A percentile compares a stretch with the other conserved stretches of the same genome.
phyloP scores from a whole-genome alignment of 164 flowering plant genomes.

The Annona squamosa region DNA sequence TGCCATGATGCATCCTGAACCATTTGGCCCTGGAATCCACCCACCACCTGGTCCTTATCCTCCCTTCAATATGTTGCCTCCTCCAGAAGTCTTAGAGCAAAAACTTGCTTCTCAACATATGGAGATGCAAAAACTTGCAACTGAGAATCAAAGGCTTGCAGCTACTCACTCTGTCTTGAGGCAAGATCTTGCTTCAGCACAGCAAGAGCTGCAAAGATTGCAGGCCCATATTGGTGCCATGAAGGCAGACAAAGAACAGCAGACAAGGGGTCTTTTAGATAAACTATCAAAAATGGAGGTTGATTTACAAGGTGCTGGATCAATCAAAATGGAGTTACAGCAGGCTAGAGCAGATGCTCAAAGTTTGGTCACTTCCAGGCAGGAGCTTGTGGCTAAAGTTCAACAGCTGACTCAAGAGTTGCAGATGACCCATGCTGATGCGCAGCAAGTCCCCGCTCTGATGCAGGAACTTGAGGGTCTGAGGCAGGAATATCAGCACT shows the following conservation, averaged over 20 bases:
- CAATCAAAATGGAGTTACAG: slow-evolving; percentile 67
- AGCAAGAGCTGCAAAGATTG: slow-evolving; percentile 71
- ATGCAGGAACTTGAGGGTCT: slow-evolving; percentile 75
- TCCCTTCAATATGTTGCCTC: slow-evolving; percentile 63
- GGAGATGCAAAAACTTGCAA: slow-evolving; percentile 75
- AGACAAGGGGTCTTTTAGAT: slow-evolving; percentile 49
- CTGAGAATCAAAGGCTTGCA: slow-evolving; percentile 90
- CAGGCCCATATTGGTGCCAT: slow-evolving; percentile 55
- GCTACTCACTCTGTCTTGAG: slow-evolving; percentile 74
- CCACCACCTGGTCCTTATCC: slow-evolving; percentile 47
- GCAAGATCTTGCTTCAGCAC: slow-evolving; percentile 84
- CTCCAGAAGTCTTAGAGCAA: slow-evolving; percentile 78
- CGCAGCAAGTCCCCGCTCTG: slow-evolving; percentile 65
- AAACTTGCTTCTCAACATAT: slow-evolving; percentile 72
- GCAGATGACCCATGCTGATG: slow-evolving; percentile 62
- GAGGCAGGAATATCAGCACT: slow-evolving; percentile 83
- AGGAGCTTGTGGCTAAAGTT: slow-evolving; percentile 60
- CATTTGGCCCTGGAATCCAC: slow-evolving; percentile 50
- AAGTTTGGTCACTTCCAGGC: slow-evolving; percentile 50
- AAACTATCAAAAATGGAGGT: slow-evolving; percentile 70
- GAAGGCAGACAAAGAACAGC: slow-evolving; percentile 71
- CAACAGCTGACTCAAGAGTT: slow-evolving; percentile 71
- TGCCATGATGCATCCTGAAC: slow-evolving; percentile 55
- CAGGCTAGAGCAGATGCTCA: slow-evolving; percentile 78
- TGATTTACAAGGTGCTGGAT: slow-evolving; percentile 53